These are phyloP conservation scores for Trichosporon coremiiforme DNA, from an alignment of 1,284 basidiomycete genomes.

Conservation along the genomic window DNA sequence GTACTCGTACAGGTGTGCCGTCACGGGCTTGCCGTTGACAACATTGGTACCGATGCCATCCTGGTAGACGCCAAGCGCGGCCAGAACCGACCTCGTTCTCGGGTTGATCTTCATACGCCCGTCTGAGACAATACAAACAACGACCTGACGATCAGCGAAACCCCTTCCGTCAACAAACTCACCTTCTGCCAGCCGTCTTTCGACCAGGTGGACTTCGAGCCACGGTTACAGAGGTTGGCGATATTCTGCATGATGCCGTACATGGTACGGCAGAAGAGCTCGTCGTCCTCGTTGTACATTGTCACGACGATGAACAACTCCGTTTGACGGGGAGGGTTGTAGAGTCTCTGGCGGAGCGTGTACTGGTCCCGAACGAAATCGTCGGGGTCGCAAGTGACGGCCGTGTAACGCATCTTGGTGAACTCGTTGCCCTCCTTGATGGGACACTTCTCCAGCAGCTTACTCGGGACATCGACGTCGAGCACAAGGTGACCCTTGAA, in stretches of 20 bases:
- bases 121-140: conserved; percentile 68
- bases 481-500: conserved; percentile 89
- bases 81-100: conserved; percentile 78
- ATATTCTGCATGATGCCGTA: conserved; percentile 86
- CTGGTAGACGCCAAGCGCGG: conserved; percentile 83
- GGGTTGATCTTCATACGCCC: conserved; percentile 82
- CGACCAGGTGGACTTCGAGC: conserved; percentile 84
- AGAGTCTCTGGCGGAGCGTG: conserved; percentile 74
- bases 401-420: conserved; percentile 90
- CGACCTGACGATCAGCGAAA: conserved; percentile 56
- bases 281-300: conserved; percentile 78
- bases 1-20: conserved; percentile 93
- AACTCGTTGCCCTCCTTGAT: conserved; percentile 81
- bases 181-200: conserved; percentile 97
- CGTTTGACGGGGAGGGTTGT: conserved; percentile 74
- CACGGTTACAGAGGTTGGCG: conserved; percentile 49
- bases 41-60: conserved; percentile 89
- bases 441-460: conserved; percentile 76
- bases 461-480: conserved; percentile 81
- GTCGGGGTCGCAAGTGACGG: conserved; percentile 91
- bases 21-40: conserved; percentile 80
- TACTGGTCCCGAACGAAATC: conserved; percentile 78
- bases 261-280: conserved; percentile 81
- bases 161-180: conserved; percentile 52
- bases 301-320: conserved; percentile 78